Evolutionary conservation across 1,284 basidiomycete genomes (phyloP), one percentile per base, ranked within the genome.

Genomic region (Cronartium quercuum): DNA sequence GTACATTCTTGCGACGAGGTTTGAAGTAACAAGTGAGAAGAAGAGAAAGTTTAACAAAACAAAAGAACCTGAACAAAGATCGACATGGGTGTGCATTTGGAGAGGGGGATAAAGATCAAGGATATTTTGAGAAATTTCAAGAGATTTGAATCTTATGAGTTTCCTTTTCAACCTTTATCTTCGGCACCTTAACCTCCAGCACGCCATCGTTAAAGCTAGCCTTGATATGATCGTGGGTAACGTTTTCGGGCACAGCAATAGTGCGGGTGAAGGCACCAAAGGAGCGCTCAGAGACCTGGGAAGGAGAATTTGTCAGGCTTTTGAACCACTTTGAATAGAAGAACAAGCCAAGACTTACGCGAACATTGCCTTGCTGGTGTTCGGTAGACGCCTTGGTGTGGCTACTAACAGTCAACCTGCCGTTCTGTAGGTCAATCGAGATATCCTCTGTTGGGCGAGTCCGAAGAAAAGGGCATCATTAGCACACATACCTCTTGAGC

Each of bases 201-300:
- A 73, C 51, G 21, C 70, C 70, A 41, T 73, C 70, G 18, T 65
- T 66, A 55, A 73, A 73, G 34, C 35, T 21, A 35, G 70, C 70
- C n/a, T 73, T 65, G 47, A 73, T 73, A 24, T 66, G 47, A 34
- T 73, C 70, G 29, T 55, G 63, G 7, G 62, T 66, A 55, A 73
- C 47, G 15, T 35, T 41, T 24, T 61, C 18, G 12, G 70, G 70
- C 3, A 73, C 70, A 41, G 63, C 70, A 5, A 73, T 24, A 18
- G 63, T 60, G 40, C 70, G 70, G 35, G 62, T 40, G 55, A 73
- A 73, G 6, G 47, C 42, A 51, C 70, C 70, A 66, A 73, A 73
- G 13, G 62, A 64, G 13, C 70, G 62, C 51, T 73, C 70, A 21
- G 70, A 73, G 29, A 73, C 29, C 70, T 73, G 41, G 15, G 38